phyloP scores from a whole-genome alignment of 2,329 filamentous ascomycete species.

The Neodidymelliopsis sp. region DNA sequence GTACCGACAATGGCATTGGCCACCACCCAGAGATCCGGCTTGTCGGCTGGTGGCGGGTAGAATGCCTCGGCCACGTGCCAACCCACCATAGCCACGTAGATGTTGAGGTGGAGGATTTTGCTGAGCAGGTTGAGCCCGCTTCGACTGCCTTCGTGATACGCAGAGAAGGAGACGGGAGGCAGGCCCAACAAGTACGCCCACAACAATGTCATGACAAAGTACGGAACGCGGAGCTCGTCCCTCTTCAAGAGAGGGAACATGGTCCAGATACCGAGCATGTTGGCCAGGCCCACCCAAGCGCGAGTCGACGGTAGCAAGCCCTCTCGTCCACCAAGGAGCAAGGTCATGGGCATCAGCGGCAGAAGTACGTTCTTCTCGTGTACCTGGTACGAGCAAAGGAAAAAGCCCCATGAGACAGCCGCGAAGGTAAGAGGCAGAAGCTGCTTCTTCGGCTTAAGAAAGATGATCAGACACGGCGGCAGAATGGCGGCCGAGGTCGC shows the following conservation, averaged over 20 bases:
- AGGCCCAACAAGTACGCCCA: slow-evolving; percentile 93
- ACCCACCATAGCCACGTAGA: slow-evolving; percentile 77
- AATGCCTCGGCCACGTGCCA: slow-evolving; percentile 84
- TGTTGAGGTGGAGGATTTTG: slow-evolving; percentile 75
- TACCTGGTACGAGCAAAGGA: slow-evolving; percentile 96
- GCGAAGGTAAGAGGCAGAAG: slow-evolving; percentile 82
- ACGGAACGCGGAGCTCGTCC: slow-evolving; percentile 84
- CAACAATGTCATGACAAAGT: slow-evolving; percentile 81
- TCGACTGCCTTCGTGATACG: slow-evolving; percentile 63
- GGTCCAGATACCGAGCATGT: slow-evolving; percentile 88
- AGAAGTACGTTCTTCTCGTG: slow-evolving; percentile 97
- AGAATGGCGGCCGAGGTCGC: slow-evolving; percentile 79
- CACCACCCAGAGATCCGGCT: slow-evolving; percentile 95
- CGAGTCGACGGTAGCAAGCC: slow-evolving; percentile 79
- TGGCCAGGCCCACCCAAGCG: slow-evolving; percentile 96
- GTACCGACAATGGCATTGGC: slow-evolving; percentile 87
- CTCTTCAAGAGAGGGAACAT: slow-evolving; percentile 89
- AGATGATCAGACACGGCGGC: slow-evolving; percentile 80
- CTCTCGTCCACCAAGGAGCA: slow-evolving; percentile 79
- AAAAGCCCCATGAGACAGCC: slow-evolving; percentile 93
- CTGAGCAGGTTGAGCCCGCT: slow-evolving; percentile 61
- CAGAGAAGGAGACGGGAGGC: slow-evolving; percentile 75
- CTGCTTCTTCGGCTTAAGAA: slow-evolving; percentile 77
- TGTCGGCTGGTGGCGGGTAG: slow-evolving; percentile 71
- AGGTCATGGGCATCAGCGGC: slow-evolving; percentile 90